These are phyloP conservation scores for Salvia sclarea DNA, from an alignment of 305 asterid genomes.

Conservation along the genomic window DNA sequence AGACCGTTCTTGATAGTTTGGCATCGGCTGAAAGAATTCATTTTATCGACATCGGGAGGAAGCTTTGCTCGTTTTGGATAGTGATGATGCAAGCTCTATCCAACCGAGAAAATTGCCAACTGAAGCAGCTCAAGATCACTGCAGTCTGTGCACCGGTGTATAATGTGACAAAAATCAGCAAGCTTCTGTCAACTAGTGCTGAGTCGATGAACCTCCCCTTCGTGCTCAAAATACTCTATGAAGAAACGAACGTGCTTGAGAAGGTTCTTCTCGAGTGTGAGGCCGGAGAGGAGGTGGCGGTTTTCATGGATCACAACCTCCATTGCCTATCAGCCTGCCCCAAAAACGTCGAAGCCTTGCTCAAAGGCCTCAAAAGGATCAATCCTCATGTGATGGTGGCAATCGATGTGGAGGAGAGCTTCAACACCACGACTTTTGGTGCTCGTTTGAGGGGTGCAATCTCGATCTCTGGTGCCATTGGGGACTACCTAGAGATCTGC, in stretches of 20 bases:
- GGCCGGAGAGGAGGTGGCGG: constrained; percentile 42
- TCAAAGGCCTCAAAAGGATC: constrained; percentile 36
- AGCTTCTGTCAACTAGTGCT: constrained; percentile 41
- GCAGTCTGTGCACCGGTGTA: constrained; percentile 41
- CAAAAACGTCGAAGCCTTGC: constrained; percentile 20
- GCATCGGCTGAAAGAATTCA: constrained; percentile 42
- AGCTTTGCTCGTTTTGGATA: constrained; percentile 43
- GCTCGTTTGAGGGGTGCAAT: constrained; percentile 31
- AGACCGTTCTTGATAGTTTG: constrained; percentile 41
- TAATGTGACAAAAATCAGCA: constrained; percentile 35
- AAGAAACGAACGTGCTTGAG: constrained; percentile 30
- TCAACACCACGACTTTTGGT: constrained; percentile 13
- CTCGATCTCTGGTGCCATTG: constrained; percentile 27
- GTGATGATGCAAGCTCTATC: constrained; percentile 50
- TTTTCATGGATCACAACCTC: constrained; percentile 32
- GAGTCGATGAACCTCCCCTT: constrained; percentile 40
- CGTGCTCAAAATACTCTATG: constrained; percentile 32
- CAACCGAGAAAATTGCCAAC: constrained; percentile 9
- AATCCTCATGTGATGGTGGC: constrained; percentile 42
- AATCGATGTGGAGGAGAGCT: constrained; percentile 35
- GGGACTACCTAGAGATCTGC: constrained; percentile 32
- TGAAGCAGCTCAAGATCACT: constrained; percentile 52
- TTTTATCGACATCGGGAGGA: constrained; percentile 40
- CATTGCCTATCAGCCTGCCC: constrained; percentile 28
- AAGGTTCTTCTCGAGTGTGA: constrained; percentile 31